phyloP scores from a whole-genome alignment of 108 stramenopile species.

The Pseudonitzschia multiseries region DNA sequence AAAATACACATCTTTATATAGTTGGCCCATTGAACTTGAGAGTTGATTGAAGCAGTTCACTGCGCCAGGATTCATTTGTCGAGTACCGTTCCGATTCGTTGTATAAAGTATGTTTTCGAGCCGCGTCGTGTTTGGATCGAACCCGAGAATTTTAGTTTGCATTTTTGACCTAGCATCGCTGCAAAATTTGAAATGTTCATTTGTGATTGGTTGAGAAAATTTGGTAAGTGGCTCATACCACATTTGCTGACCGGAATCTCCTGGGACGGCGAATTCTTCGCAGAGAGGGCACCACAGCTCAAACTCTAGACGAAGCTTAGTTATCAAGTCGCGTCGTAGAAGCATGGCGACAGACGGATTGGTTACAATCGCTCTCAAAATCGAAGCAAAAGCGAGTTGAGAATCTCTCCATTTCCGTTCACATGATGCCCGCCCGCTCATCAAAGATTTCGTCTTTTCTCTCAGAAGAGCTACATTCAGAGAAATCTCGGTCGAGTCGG shows the following conservation, averaged over 20 bases:
- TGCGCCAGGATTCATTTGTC: conserved; percentile 44
- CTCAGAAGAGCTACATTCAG: conserved; percentile 26
- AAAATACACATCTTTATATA: conserved; percentile 43
- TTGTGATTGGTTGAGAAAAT: conserved; percentile 46
- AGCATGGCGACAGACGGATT: conserved; percentile 54
- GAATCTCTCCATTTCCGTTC: conserved; percentile 87
- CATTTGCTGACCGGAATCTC: conserved; percentile 27
- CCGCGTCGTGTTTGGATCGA: conserved; percentile 53
- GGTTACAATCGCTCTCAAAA: conserved; percentile 59
- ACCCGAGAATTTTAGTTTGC: conserved; percentile 67
- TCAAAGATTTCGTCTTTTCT: conserved; percentile 50
- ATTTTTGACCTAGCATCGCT: conserved; percentile 57
- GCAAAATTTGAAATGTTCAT: conserved; percentile 46
- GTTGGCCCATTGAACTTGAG: conserved; percentile 62
- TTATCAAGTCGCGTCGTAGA: conserved; percentile 66
- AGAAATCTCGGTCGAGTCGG: conserved; percentile 10
- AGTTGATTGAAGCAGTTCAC: conserved; percentile 63
- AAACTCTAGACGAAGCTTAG: conserved; percentile 67
- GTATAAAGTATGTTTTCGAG: conserved; percentile 39
- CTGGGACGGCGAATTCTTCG: conserved; percentile 75
- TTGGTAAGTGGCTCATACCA: conserved; percentile 48
- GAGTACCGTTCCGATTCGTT: conserved; percentile 22
- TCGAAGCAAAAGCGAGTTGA: conserved; percentile 69
- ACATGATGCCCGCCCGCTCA: conserved; percentile 63
- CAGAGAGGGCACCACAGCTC: conserved; percentile 84